Evolutionary conservation across 2,329 filamentous ascomycete species (phyloP), one percentile per base, ranked within the genome.

Genomic region (Pochonia chlamydosporia): DNA sequence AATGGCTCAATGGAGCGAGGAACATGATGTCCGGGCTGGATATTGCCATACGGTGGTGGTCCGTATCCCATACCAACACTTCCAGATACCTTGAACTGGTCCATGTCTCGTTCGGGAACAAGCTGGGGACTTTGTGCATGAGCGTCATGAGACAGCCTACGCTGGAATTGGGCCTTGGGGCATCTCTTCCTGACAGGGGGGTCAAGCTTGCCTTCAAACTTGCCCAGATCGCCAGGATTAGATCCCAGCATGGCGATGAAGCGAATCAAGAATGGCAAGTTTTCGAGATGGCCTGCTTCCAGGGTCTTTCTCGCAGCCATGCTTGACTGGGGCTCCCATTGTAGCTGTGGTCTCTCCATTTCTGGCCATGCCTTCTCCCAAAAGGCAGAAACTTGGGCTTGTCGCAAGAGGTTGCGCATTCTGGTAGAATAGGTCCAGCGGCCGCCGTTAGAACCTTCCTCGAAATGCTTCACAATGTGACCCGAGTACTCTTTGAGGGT

Each of bases 391-490:
- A 71, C 61, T 7, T 64, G 65, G 1, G 53, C 55, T 52, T 75
- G 72, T 21, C 64, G 58, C 37, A 75, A 56, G 16, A 75, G 55
- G 52, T 74, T 75, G 30, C 70, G 66, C 56, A 75, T 67, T 41
- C 71, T 59, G 3, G 64, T 64, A 18, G 68, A 67, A 51, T 73
- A 73, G 4, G 65, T 64, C 72, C 72, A 75, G 20, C 66, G 61
- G 40, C 65, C 67, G 43, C 63, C 63, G 39, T 60, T 64, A 36
- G 62, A 54, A 2, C 65, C 64, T 23, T 72, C 69, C 35, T 74
- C 69, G 41, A 72, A 73, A 54, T 75, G 72, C 50, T 71, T 71
- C 30, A 71, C 66, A 21, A 75, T 64, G 48, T 75, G 72, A 39
- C 63, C 58, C 26, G 74, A 69, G 52, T 72, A 75, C 39, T 72